These are phyloP conservation scores for Gaeumannomyces sp. DNA, from an alignment of 2,329 filamentous ascomycete species.

Conservation along the genomic window DNA sequence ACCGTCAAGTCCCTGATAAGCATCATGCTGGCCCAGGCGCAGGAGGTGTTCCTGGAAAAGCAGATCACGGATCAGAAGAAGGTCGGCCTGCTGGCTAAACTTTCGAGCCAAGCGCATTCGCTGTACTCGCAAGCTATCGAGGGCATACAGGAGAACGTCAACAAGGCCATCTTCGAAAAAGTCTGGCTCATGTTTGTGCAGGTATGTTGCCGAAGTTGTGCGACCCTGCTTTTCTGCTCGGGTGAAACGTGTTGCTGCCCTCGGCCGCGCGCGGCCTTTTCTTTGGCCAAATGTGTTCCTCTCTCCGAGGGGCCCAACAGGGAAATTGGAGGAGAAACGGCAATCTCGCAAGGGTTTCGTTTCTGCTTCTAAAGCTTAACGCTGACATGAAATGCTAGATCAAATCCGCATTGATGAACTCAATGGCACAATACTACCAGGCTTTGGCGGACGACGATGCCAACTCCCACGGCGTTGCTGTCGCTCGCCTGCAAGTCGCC, in stretches of 20 bases:
- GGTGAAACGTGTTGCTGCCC: background rate
- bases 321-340: background rate
- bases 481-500: constrained; percentile 75
- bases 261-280: background rate
- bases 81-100: constrained; percentile 80
- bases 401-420: constrained; percentile 78
- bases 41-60: constrained; percentile 97
- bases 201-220: constrained; percentile 39
- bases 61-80: constrained; percentile 92
- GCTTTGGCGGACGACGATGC: constrained; percentile 85
- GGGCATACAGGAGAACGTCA: constrained; percentile 87
- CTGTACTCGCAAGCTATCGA: constrained; percentile 84
- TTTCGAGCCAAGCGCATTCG: constrained; percentile 84
- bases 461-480: constrained; percentile 77
- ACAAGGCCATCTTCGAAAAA: constrained; percentile 87
- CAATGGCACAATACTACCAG: constrained; percentile 89
- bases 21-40: constrained; percentile 89
- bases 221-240: background rate
- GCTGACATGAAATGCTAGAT: constrained; percentile 30
- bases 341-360: too few relatives aligned
- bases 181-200: constrained; percentile 82
- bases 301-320: background rate
- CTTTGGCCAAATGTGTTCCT: background rate
- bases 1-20: constrained; percentile 93
- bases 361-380: background rate